Evolutionary conservation across 345 rosid genomes (phyloP).

Genomic region (Boechera stricta): DNA sequence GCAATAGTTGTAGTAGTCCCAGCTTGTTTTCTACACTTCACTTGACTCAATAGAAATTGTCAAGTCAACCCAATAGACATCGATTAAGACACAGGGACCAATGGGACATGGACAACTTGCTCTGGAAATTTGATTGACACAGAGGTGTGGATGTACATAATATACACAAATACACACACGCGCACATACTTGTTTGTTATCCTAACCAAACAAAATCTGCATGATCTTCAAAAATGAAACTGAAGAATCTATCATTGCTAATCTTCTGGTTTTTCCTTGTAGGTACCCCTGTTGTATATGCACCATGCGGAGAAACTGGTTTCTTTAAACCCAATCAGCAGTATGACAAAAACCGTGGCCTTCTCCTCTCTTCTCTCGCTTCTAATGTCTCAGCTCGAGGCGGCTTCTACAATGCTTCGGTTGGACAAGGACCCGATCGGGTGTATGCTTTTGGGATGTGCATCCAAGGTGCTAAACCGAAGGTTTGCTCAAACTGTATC

Average conservation of each 20-base stretch:
- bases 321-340: slow-evolving; percentile 26
- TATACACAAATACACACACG: no score
- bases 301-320: slow-evolving; percentile 14
- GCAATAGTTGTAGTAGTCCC: no score
- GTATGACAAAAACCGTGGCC: slow-evolving; percentile 38
- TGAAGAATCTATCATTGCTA: background rate
- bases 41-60: no score
- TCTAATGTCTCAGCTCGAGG: slow-evolving; percentile 24
- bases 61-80: no score
- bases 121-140: no score
- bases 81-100: no score
- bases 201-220: background rate
- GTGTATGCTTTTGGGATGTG: no score
- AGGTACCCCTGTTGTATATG: slow-evolving; percentile 2
- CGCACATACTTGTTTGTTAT: background rate
- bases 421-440: slow-evolving; percentile 18
- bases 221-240: slow-evolving; percentile 13
- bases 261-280: background rate
- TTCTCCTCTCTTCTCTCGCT: slow-evolving; percentile 38
- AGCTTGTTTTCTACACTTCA: no score
- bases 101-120: no score
- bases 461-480: slow-evolving; percentile 13
- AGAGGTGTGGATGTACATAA: no score
- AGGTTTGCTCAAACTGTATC: no score
- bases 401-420: slow-evolving; percentile 16